These are phyloP conservation scores for Achaetomiella virescens DNA, from an alignment of 495 filamentous ascomycete species.

Conservation along the genomic window DNA sequence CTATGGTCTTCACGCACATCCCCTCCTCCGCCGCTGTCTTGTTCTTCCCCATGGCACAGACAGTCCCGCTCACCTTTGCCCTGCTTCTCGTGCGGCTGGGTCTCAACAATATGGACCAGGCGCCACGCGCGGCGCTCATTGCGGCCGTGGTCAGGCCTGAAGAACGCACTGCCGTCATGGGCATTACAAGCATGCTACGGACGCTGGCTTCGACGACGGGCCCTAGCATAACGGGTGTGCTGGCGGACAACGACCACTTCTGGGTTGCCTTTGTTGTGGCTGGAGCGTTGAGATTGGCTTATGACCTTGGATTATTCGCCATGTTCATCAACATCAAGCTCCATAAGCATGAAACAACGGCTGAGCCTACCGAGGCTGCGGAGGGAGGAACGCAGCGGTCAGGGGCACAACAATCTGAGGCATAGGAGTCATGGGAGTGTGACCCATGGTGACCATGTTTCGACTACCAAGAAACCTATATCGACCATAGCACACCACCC, in stretches of 20 bases:
- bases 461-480: too few species aligned
- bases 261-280: constrained; percentile 71
- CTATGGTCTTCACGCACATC: constrained; percentile 45
- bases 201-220: constrained; percentile 59
- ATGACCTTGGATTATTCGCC: constrained; percentile 68
- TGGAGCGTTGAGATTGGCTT: constrained; percentile 60
- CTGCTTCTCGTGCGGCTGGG: constrained; percentile 61
- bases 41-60: constrained; percentile 32
- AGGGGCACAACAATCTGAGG: too few species aligned
- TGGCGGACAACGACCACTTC: constrained; percentile 57
- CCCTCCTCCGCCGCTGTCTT: constrained; percentile 39
- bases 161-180: constrained; percentile 79
- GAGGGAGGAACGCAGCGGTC: too few species aligned
- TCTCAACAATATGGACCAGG: constrained; percentile 67
- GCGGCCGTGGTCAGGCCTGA: constrained; percentile 64
- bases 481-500: too few species aligned
- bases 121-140: constrained; percentile 74
- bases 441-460: too few species aligned
- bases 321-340: constrained; percentile 54
- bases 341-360: constrained; percentile 30
- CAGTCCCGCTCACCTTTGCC: constrained; percentile 47
- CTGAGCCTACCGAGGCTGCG: neutral
- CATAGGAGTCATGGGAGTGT: too few species aligned
- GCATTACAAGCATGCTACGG: constrained; percentile 63
- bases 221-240: constrained; percentile 64